These are phyloP conservation scores for Strobilomyces confusus DNA, from an alignment of 768 basidiomycete genomes.

Conservation along the genomic window DNA sequence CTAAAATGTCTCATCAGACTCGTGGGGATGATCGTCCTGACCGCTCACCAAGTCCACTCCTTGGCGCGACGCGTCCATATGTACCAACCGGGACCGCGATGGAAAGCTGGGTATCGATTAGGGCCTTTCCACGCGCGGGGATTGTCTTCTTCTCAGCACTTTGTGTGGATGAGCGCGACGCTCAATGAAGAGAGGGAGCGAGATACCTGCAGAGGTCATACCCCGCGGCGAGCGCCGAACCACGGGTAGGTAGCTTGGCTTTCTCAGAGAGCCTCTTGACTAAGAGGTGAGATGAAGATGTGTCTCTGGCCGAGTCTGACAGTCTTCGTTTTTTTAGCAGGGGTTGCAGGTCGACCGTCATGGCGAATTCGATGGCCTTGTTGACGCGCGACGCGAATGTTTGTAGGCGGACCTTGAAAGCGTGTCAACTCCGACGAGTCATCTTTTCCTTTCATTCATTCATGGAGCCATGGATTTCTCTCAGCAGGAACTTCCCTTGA, in stretches of 20 bases:
- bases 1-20: slow-evolving; percentile 37
- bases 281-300: slow-evolving; percentile 53
- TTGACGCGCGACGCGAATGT: slow-evolving; percentile 21
- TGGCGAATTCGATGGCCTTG: background rate
- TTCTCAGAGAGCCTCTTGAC: slow-evolving; percentile 83
- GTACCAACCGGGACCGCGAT: slow-evolving; percentile 92
- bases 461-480: slow-evolving; percentile 28
- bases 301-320: slow-evolving; percentile 36
- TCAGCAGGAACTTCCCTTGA: slow-evolving; percentile 31
- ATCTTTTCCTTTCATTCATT: background rate
- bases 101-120: slow-evolving; percentile 88
- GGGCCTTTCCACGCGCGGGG: slow-evolving; percentile 87
- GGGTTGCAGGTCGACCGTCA: slow-evolving; percentile 28
- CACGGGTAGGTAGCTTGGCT: slow-evolving; percentile 82
- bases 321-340: slow-evolving; percentile 60
- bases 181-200: background rate
- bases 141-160: slow-evolving; percentile 85
- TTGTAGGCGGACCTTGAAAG: slow-evolving; percentile 29
- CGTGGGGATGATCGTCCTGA: background rate
- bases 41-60: slow-evolving; percentile 85
- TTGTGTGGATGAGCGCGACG: background rate
- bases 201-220: slow-evolving; percentile 89
- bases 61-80: slow-evolving; percentile 94
- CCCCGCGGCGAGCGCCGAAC: slow-evolving; percentile 83
- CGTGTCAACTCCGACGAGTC: slow-evolving; percentile 38